Conservation (phyloP, 306 rosid genomes). For the Fragaria vesca region DNA sequence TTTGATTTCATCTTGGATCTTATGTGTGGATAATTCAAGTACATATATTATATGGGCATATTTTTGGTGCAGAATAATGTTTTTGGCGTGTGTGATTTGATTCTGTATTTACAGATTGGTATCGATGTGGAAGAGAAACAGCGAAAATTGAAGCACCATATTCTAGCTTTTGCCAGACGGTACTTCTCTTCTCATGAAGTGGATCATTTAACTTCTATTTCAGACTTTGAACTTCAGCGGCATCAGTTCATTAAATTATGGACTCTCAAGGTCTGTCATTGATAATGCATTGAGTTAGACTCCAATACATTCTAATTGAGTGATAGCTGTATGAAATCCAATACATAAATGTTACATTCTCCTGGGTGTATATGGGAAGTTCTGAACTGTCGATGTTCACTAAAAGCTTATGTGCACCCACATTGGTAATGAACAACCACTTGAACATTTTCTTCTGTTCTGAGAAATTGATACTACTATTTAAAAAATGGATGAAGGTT, state of each 20-base stretch:
- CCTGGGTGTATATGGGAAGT: constrained; percentile 2
- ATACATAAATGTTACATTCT: background rate
- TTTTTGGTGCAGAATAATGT: constrained; percentile 15
- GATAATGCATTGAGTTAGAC: constrained; percentile 14
- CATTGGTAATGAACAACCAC: background rate
- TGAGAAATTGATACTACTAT: background rate
- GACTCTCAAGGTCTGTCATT: constrained; percentile 59
- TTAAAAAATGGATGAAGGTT: background rate
- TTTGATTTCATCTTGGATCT: constrained; percentile 3
- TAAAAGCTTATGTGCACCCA: background rate
- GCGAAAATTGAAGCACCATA: constrained; percentile 62
- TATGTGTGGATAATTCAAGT: background rate
- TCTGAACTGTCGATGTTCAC: background rate
- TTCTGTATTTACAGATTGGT: constrained; percentile 58
- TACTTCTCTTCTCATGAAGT: constrained; percentile 72
- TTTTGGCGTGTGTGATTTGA: constrained; percentile 22
- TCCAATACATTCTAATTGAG: background rate
- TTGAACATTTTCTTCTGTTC: background rate
- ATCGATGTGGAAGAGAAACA: constrained; percentile 87
- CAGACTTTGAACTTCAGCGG: constrained; percentile 73
- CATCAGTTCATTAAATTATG: constrained; percentile 67
- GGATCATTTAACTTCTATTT: constrained; percentile 56
- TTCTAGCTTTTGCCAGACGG: constrained; percentile 72
- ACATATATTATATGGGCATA: constrained; percentile 7
- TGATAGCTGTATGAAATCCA: background rate